Base-by-base conservation (phyloP, 192 early-diverging fungal genomes). In the Coemansia sp. region DNA sequence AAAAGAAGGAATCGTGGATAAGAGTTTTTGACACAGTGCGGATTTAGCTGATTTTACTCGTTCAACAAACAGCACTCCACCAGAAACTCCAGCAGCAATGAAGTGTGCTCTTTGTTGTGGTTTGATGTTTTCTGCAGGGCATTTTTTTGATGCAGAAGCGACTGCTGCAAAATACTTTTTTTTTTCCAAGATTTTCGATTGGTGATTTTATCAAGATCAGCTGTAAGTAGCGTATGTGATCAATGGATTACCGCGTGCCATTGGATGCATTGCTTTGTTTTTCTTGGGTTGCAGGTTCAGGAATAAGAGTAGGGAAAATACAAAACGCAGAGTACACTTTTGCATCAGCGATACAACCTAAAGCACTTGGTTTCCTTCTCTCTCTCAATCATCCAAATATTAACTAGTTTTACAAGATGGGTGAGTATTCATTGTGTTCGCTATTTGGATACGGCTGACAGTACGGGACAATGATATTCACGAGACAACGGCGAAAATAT, bases 341-440 rank as follows among this genome's bases (percentile, higher is more conserved):
- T 43, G 40, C 40, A 4, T 18, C 15, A 43, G 4, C 12, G 15
- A 16, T 13, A 18, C 40, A 5, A 13, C 1, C 12, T 10, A 43
- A 43, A 43, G 18, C n/a, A 18, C 28, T 18, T 25, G 42, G 39
- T 46, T 68, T 63, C 63, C 57, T 65, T 65, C 64, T 70, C 61
- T 74, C 56, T 68, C 66, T 57, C 65, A 55, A 58, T 74, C 72
- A 68, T 49, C 72, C 57, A 49, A 74, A 74, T 49, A 26, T 70
- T 61, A 43, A 65, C 48, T 65, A 68, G 55, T 58, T 61, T 56
- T 68, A 55, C 72, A 74, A 68, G 58, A 74, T 74, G 72, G 66
- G 72, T 74, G 66, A 68, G 72, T 74, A 46, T 39, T 16, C 60
- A 21, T 40, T 26, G n/a, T 26, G 25, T 9, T 26, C 25, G 13